A percentile compares a stretch with the other conserved stretches of the same genome.
These are phyloP conservation scores for Cercospora canescens DNA, from an alignment of 2,329 filamentous ascomycete species.

Conservation along the genomic window DNA sequence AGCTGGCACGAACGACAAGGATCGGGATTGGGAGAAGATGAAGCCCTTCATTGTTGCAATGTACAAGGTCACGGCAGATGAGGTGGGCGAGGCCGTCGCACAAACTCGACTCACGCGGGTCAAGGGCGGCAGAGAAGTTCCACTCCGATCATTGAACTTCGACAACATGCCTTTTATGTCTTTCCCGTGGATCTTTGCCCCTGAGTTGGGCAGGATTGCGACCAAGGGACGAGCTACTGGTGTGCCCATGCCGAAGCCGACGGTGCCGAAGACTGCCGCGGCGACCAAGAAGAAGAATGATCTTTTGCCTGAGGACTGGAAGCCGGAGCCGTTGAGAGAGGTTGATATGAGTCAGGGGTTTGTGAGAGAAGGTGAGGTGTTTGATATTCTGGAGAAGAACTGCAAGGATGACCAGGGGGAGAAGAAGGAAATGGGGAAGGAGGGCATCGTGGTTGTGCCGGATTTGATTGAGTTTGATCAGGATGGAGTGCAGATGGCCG, in stretches of 20 bases:
- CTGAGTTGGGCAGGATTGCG: constrained; percentile 70
- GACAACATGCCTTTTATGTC: constrained; percentile 77
- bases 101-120: constrained; percentile 47
- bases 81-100: constrained; percentile 62
- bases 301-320: constrained; percentile 17
- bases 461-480: background rate
- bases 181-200: constrained; percentile 88
- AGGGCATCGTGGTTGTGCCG: constrained; percentile 1
- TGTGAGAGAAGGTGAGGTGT: constrained; percentile 22
- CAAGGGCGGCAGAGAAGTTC: constrained; percentile 41
- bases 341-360: constrained; percentile 15
- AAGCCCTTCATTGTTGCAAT: constrained; percentile 80
- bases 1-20: constrained; percentile 49
- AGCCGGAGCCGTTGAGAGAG: constrained; percentile 18
- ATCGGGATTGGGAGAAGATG: constrained; percentile 55
- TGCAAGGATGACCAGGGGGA: background rate
- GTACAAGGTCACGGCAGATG: constrained; percentile 77
- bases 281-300: constrained; percentile 11
- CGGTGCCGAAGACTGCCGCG: constrained; percentile 12
- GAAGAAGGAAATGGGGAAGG: background rate
- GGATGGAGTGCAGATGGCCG: background rate
- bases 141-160: constrained; percentile 41
- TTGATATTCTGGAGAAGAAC: constrained; percentile 13
- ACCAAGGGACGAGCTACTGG: constrained; percentile 32
- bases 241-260: constrained; percentile 16